phyloP scores from a whole-genome alignment of 2,329 filamentous ascomycete species.

The Cercospora berteroae region DNA sequence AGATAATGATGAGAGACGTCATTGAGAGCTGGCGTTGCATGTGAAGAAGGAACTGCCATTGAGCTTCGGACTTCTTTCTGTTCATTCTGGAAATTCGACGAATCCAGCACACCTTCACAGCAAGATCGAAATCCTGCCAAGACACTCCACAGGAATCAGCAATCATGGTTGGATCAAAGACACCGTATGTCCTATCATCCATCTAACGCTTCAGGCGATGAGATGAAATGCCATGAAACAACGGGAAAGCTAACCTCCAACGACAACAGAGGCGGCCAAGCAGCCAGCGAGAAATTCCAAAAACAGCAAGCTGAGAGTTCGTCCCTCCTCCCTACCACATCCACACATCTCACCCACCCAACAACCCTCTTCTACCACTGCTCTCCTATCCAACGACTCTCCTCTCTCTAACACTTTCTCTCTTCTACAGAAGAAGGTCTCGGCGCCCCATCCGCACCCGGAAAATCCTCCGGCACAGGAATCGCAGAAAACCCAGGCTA shows the following conservation, averaged over 20 bases:
- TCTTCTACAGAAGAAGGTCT: conserved; percentile 30
- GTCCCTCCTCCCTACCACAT: background rate
- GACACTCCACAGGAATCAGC: background rate
- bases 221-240: too few relatives aligned
- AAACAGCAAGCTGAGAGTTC: conserved; percentile 38
- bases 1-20: background rate
- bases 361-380: too few relatives aligned
- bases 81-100: background rate
- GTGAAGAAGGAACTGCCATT: background rate
- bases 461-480: conserved; percentile 29
- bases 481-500: conserved; percentile 30
- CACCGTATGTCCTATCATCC: background rate
- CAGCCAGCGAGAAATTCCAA: conserved; percentile 36
- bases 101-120: background rate
- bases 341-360: too few relatives aligned
- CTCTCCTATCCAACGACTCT: background rate
- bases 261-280: conserved; percentile 31
- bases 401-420: background rate
- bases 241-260: background rate
- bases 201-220: too few relatives aligned
- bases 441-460: conserved; percentile 37
- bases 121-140: background rate
- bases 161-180: conserved; percentile 13
- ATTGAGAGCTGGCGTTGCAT: background rate
- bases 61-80: background rate